Evolutionary conservation across 352 stramenopile species (phyloP).

Genomic region (Phytophthora pseudosyringae): DNA sequence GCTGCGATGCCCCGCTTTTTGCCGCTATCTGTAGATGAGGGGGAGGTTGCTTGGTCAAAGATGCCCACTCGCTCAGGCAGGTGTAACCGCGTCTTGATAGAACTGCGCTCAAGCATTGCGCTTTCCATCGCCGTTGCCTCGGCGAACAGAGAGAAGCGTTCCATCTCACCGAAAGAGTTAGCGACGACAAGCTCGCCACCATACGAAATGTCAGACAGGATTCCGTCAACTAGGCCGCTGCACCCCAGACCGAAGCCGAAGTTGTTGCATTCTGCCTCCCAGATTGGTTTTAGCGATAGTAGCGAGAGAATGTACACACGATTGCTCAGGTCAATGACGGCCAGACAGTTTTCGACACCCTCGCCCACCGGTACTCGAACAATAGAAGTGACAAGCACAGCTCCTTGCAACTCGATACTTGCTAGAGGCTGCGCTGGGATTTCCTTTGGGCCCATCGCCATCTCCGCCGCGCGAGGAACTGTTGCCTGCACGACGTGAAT

Average conservation of each 20-base stretch:
- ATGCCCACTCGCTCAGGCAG: constrained; percentile 42
- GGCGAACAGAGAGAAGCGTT: constrained; percentile 67
- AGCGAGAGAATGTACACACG: constrained; percentile 70
- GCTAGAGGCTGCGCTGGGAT: constrained; percentile 53
- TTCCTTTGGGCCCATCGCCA: constrained; percentile 58
- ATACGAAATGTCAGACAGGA: constrained; percentile 51
- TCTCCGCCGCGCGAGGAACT: constrained; percentile 63
- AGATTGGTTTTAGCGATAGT: constrained; percentile 60
- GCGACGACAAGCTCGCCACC: constrained; percentile 65
- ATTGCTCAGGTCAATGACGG: constrained; percentile 72
- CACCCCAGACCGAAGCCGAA: constrained; percentile 37
- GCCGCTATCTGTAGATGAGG: constrained; percentile 20
- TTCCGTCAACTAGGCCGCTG: constrained; percentile 50
- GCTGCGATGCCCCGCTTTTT: constrained; percentile 64
- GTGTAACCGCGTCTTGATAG: constrained; percentile 56
- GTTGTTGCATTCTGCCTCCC: constrained; percentile 46
- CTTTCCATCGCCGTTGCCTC: constrained; percentile 61
- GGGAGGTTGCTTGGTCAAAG: constrained; percentile 38
- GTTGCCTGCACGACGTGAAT: constrained; percentile 60
- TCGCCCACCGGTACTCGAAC: constrained; percentile 64
- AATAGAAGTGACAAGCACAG: constrained; percentile 54
- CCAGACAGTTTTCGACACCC: constrained; percentile 66
- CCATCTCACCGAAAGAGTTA: constrained; percentile 72
- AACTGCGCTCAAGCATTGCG: constrained; percentile 58
- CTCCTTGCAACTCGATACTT: constrained; percentile 52